Base-by-base conservation (phyloP, 805 yeast species). In the Kuraishia borneana region DNA sequence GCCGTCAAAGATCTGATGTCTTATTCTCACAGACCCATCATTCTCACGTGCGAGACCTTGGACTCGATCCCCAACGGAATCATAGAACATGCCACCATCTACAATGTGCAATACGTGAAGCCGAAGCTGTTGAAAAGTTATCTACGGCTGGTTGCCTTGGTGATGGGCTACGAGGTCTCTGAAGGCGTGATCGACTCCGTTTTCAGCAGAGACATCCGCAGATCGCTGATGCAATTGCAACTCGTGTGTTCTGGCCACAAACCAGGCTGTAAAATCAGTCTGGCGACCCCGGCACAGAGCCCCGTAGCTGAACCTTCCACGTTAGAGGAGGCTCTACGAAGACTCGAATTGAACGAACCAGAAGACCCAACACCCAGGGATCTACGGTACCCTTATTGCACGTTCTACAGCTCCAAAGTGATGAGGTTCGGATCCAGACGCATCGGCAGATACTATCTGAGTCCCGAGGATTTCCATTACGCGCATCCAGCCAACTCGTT, bases 1-100 rank as follows among this genome's bases (percentile, higher is more conserved):
- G 74, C 79, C 2, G 64, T 85, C 2, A 70, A 68, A 31, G 77
- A 73, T 32, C 63, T 83, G 10, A 53, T 85, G 26, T 61, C 44
- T 3, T 53, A 46, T 31, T 53, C 60, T 2, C 50, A 53, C 33
- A 41, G 61, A n/a, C 61, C 61, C 1, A 50, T 56, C 9, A 42
- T 56, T 9, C 45, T 56, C 25, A 54, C 56, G 3, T 26, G 56
- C 50, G 35, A 16, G 49, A n/a, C 34, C 42, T 3, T 39, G 33
- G 29, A 46, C 52, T 6, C 18, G n/a, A 27, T 35, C 10, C 61
- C 61, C 1, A 23, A 39, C 6, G 43, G 48, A 25, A 53, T 56
- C 13, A 42, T 54, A 3, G 33, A 45, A 9, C 53, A 54, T 29
- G 53, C 60, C 3, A 44, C 52, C 5, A 46, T 56, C 12, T 41